Evolutionary conservation across 140 eudicot species (phyloP), one percentile per base, ranked within the genome.

Genomic region (Erigeron philadelphicus): DNA sequence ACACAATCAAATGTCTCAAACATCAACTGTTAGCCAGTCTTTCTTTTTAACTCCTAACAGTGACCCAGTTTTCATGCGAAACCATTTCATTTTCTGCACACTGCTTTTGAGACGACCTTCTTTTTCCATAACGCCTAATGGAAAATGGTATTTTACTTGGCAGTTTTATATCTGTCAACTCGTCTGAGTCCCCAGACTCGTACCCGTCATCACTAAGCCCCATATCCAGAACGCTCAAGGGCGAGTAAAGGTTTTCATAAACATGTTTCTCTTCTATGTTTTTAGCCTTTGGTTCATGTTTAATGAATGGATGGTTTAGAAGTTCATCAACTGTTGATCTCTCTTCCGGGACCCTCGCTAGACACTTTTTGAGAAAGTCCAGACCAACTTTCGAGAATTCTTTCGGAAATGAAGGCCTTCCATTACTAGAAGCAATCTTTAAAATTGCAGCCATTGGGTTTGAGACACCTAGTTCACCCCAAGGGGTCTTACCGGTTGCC

Each of bases 401-500:
- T 11, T 40, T 23, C 2, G 95, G 95, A 76, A 81, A 74, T 11
- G 73, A 11, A 8, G 96, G 96, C 10, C 44, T 47, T 61, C 74
- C 78, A 17, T 82, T 75, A 66, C 89, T 71, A 2, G 77, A 53
- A 0, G 87, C 92, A 4, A 90, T 87, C 74, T 79, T 84, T 11
- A 87, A 49, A 8, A 90, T 70, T 1, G 81, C 79, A n/a, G 85
- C 78, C 87, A 82, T 76, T n/a, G 75, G 84, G 54, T 82, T 80
- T 44, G 81, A 70, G 17, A 46, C 59, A 6, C 79, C 71, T 5
- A 68, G 70, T 2, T 75, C 79, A 0, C 81, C 77, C 95, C 95
- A 86, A 0, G 96, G 89, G 18, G 81, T 80, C n/a, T 48, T 74
- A 3, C 95, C 91, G 0, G 91, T 84, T 31, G 91, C 91, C 95